Evolutionary conservation across 106 monocot genomes (phyloP).

Genomic region (Dioscorea zingiberensis): DNA sequence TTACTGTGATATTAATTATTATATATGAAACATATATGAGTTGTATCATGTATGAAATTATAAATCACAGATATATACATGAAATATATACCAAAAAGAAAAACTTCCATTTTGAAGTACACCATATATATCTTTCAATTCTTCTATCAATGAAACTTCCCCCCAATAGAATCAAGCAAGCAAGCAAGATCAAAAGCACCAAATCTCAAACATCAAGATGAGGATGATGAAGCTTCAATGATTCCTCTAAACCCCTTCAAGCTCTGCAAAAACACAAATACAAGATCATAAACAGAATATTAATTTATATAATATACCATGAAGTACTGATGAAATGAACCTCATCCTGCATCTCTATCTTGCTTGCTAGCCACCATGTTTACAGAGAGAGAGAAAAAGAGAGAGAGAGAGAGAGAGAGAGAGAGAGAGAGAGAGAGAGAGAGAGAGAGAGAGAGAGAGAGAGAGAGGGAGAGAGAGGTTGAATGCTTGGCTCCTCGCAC

Average conservation of each 20-base stretch:
- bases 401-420: too few species aligned
- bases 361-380: too few species aligned
- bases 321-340: too few species aligned
- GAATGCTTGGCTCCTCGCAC: constrained; percentile 86
- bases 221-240: too few species aligned
- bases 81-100: background rate
- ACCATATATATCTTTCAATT: background rate
- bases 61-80: background rate
- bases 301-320: too few species aligned
- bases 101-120: background rate
- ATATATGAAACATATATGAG: background rate
- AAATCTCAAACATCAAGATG: background rate
- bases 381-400: too few species aligned
- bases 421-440: too few species aligned
- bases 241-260: background rate
- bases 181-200: too few species aligned
- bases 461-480: constrained; percentile 7
- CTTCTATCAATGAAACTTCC: background rate
- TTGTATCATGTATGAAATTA: too few species aligned
- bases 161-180: background rate
- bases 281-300: background rate
- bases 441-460: constrained; percentile 15
- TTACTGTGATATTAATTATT: background rate
- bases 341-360: too few species aligned
- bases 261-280: background rate